phyloP scores from a whole-genome alignment of 2,329 filamentous ascomycete genomes.

The Fusarium chuoi region DNA sequence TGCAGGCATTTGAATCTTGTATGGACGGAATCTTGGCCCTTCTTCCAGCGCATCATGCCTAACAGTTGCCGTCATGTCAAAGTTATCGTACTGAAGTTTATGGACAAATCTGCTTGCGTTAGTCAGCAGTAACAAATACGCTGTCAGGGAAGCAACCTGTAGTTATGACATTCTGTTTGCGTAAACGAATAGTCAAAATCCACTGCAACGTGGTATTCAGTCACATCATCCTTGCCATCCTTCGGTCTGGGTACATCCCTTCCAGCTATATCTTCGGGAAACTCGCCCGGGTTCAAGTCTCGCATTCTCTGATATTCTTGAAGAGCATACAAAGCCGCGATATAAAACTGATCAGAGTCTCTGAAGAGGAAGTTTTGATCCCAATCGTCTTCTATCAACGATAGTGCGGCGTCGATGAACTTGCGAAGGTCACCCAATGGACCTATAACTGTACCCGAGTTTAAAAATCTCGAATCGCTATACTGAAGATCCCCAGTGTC shows the following conservation, averaged over 20 bases:
- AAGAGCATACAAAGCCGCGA: constrained; percentile 32
- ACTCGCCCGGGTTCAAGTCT: constrained; percentile 18
- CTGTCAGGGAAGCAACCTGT: constrained; percentile 52
- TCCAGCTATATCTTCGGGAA: constrained; percentile 19
- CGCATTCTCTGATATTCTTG: constrained; percentile 38
- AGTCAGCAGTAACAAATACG: neutral
- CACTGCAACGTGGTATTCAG: constrained; percentile 30
- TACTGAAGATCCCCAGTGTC: constrained; percentile 15
- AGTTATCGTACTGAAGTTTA: constrained; percentile 54
- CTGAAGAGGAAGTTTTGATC: constrained; percentile 13
- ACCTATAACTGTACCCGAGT: constrained; percentile 39
- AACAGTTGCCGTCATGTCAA: constrained; percentile 53
- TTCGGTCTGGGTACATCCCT: constrained; percentile 24
- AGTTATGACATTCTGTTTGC: constrained; percentile 57
- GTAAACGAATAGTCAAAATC: constrained; percentile 56
- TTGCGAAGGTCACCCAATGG: constrained; percentile 33
- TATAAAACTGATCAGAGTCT: constrained; percentile 39
- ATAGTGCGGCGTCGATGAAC: constrained; percentile 31
- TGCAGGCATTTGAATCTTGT: constrained; percentile 37
- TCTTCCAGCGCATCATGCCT: constrained; percentile 16
- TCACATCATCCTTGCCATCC: constrained; percentile 8
- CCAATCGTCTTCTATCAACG: constrained; percentile 13
- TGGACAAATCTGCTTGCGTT: constrained; percentile 51
- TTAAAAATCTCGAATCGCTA: constrained; percentile 30
- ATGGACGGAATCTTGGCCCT: constrained; percentile 8